Base-by-base conservation (phyloP, 805 yeast genomes). In the Yamadazyma insecticola region DNA sequence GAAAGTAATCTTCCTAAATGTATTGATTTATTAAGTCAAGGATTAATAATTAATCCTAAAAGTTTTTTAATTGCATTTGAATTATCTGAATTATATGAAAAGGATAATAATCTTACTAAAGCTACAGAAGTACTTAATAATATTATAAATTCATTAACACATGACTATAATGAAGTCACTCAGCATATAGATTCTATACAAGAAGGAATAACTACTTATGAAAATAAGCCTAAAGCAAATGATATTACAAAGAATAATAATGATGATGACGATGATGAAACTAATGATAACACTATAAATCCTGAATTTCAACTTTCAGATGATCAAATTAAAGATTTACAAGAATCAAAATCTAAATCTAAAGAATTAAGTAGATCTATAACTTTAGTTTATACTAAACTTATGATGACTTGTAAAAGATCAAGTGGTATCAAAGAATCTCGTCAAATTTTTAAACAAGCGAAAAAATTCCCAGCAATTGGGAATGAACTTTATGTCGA, bases 401-500 rank as follows among this genome's bases (percentile, higher is more conserved):
- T 74, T 39, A 80, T 87, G 87, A 74, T 77, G 50, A 67, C 84
- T 12, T 63, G 76, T 40, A 86, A 85, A 47, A 67, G 96, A 40
- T 51, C 72, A 13, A 66, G 69, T 28, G 90, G 89, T 4, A 63
- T 81, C 19, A 74, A 75, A 30, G 87, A 80, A 22, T 88, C 95
- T 2, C 72, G 97, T 39, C 51, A 64, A 15, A 65, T 85, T 2
- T 87, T 88, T 51, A 71, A 82, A 33, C 72, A 69, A 43, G 81
- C 83, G 6, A 76, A 78, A 48, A 54, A 48, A 33, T 71, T 75
- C 43, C 51, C 64, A n/a, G 59, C 64, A 8, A 57, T 82, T 24
- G 81, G 94, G 1, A 77, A 78, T 62, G 86, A 86, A 44, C 72
- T 90, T 13, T 90, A 73, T 55, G 78, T 80, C 13, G 90, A 85